Evolutionary conservation across 2,329 filamentous ascomycete species (phyloP).

Genomic region (Pestalotiopsis sp.): DNA sequence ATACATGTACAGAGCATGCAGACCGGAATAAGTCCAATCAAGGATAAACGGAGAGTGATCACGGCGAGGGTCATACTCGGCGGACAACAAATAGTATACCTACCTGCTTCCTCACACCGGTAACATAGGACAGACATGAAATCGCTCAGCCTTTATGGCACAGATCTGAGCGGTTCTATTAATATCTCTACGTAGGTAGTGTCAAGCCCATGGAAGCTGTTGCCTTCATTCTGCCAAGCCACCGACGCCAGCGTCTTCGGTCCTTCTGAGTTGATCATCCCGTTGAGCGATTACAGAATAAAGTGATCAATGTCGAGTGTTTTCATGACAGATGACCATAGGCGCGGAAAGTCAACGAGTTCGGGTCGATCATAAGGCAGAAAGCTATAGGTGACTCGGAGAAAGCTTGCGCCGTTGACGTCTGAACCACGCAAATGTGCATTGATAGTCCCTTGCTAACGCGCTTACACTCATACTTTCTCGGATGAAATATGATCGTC

Average conservation of each 20-base stretch:
- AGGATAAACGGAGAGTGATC: background rate
- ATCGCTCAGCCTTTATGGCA: background rate
- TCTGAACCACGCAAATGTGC: background rate
- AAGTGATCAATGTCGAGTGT: too few species aligned
- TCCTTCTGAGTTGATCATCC: too few species aligned
- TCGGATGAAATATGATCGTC: background rate
- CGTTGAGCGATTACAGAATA: too few species aligned
- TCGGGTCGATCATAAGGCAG: too few species aligned
- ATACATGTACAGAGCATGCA: background rate
- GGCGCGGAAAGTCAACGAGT: background rate
- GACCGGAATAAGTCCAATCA: background rate
- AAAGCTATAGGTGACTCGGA: background rate
- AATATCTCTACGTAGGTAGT: background rate
- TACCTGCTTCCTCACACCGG: background rate
- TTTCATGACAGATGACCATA: too few species aligned
- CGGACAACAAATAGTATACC: background rate
- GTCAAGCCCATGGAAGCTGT: too few species aligned
- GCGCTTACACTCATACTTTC: background rate
- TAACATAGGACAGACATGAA: background rate
- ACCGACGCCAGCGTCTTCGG: too few species aligned
- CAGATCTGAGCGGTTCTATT: background rate
- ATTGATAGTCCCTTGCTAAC: background rate
- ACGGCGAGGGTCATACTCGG: background rate
- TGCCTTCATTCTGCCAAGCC: too few species aligned
- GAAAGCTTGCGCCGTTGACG: background rate